A percentile compares a stretch with the other conserved stretches of the same genome.
Evolutionary conservation across 2,329 filamentous ascomycete genomes (phyloP).

Genomic region (Penicillium sp.): DNA sequence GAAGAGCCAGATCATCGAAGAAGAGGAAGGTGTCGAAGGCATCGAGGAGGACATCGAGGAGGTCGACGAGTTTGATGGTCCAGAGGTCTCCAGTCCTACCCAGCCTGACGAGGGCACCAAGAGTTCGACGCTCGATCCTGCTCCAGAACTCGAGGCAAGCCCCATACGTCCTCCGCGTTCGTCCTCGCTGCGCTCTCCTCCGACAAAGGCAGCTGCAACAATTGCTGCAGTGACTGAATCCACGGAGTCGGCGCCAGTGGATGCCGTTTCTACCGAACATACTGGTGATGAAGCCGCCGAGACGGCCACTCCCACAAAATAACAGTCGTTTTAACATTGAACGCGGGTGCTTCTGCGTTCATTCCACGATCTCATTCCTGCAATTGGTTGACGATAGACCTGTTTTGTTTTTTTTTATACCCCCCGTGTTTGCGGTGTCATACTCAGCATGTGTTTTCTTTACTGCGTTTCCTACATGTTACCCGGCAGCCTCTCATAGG

Average conservation of each 20-base stretch:
- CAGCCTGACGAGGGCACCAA: not conserved
- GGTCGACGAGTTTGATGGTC: constrained; percentile 40
- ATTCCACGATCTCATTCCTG: constrained; percentile 11
- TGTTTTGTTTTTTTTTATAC: constrained; percentile 22
- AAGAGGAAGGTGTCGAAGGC: constrained; percentile 43
- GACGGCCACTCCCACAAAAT: constrained; percentile 15
- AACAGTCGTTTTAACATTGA: constrained; percentile 8
- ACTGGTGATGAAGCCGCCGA: constrained; percentile 13
- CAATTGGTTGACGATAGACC: constrained; percentile 23
- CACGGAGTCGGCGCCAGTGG: constrained; percentile 6
- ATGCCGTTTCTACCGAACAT: not conserved
- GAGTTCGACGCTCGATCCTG: constrained; percentile 29
- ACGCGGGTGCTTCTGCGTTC: constrained; percentile 10
- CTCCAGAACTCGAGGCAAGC: constrained; percentile 32
- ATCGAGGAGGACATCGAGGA: constrained; percentile 43
- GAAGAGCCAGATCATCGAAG: constrained; percentile 46
- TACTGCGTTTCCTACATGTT: constrained; percentile 2
- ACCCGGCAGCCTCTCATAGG: not conserved
- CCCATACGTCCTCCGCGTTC: constrained; percentile 37
- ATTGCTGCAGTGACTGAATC: constrained; percentile 5
- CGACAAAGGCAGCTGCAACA: constrained; percentile 11
- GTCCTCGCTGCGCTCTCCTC: constrained; percentile 34
- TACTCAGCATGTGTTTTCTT: constrained; percentile 11
- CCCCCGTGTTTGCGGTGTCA: constrained; percentile 16
- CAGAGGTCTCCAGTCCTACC: constrained; percentile 22